These are phyloP conservation scores for Geranium brycei DNA, from an alignment of 345 rosid genomes.

Conservation along the genomic window DNA sequence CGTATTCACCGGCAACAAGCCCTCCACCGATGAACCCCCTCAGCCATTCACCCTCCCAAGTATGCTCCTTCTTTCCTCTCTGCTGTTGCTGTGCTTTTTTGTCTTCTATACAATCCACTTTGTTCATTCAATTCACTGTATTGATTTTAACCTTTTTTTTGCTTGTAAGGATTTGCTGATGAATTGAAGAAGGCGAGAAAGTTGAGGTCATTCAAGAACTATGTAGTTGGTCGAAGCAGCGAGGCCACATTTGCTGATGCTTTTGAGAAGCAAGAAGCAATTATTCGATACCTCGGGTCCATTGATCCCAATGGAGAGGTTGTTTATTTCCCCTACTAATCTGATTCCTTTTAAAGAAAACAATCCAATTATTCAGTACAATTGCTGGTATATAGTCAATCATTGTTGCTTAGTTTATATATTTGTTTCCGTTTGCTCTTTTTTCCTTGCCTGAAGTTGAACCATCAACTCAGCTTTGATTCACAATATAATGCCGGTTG, in stretches of 20 bases:
- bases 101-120: background rate
- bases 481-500: background rate
- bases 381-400: no score
- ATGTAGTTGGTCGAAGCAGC: constrained; percentile 73
- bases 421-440: background rate
- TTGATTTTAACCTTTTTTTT: background rate
- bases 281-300: constrained; percentile 59
- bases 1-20: constrained; percentile 61
- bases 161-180: constrained; percentile 55
- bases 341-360: background rate
- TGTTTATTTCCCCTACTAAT: constrained; percentile 13
- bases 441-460: no score
- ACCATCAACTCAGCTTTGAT: no score
- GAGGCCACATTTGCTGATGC: constrained; percentile 68
- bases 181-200: constrained; percentile 56
- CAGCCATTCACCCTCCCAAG: constrained; percentile 63
- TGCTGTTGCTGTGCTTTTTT: background rate
- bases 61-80: constrained; percentile 18
- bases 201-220: constrained; percentile 62
- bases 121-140: background rate
- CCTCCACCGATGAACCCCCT: constrained; percentile 23
- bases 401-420: no score
- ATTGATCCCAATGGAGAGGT: constrained; percentile 81
- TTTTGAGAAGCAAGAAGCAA: constrained; percentile 72
- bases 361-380: background rate